These are phyloP conservation scores for Sordariomycetes sp. DNA, from an alignment of 2,329 filamentous ascomycete species.

Conservation along the genomic window DNA sequence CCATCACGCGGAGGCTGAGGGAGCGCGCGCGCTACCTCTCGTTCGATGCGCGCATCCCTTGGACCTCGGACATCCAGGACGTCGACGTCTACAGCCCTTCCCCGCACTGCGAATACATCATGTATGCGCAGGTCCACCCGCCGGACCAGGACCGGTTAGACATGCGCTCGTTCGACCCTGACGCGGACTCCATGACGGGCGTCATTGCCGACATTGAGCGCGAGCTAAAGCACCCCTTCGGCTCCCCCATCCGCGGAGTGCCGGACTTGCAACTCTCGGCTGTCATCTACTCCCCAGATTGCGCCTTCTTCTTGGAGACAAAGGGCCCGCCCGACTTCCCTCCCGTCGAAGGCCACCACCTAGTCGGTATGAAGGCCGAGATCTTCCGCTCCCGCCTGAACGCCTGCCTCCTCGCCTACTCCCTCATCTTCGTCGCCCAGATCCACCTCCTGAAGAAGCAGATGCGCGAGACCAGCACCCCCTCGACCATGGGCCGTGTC, in stretches of 20 bases:
- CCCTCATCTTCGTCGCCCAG: slow-evolving; percentile 48
- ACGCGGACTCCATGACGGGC: slow-evolving; percentile 21
- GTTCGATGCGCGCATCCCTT: slow-evolving; percentile 56
- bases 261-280: slow-evolving; percentile 52
- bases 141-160: slow-evolving; percentile 26
- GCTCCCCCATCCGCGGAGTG: slow-evolving; percentile 42
- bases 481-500: slow-evolving; percentile 55
- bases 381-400: slow-evolving; percentile 45
- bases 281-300: slow-evolving; percentile 58
- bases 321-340: slow-evolving; percentile 49
- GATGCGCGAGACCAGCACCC: slow-evolving; percentile 56
- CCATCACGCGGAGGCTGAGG: slow-evolving; percentile 57
- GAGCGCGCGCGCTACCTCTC: slow-evolving; percentile 46
- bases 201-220: slow-evolving; percentile 46
- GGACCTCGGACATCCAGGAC: slow-evolving; percentile 60
- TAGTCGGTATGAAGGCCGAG: slow-evolving; percentile 51
- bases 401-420: slow-evolving; percentile 46
- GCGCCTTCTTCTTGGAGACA: slow-evolving; percentile 54
- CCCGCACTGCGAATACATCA: slow-evolving; percentile 80
- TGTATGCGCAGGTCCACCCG: slow-evolving; percentile 72
- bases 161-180: slow-evolving; percentile 17
- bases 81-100: slow-evolving; percentile 45
- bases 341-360: slow-evolving; percentile 39
- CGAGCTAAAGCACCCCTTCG: slow-evolving; percentile 51
- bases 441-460: slow-evolving; percentile 51